Base-by-base conservation (phyloP, 768 basidiomycete genomes). In the Lepiota venenata region DNA sequence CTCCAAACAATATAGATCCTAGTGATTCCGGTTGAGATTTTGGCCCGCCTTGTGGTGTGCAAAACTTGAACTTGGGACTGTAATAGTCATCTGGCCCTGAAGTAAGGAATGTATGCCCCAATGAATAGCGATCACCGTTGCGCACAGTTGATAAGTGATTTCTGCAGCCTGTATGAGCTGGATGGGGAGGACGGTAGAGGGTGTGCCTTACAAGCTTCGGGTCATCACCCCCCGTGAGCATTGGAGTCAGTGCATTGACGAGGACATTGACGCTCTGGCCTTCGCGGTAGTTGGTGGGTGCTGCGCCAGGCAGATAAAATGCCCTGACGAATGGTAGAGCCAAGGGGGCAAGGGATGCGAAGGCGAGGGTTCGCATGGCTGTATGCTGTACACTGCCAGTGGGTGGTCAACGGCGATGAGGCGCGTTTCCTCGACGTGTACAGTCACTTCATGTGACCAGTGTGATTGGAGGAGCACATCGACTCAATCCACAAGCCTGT, bases 1-100 rank as follows among this genome's bases (percentile, higher is more conserved):
- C 96, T 14, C 96, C 96, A 60, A 97, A 97, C n/a, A 98, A 74
- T 62, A 98, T 94, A 15, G 91, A 91, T 5, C 96, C 96, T 22
- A 98, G 73, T 1, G 85, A 88, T 68, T 95, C 94, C 2, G 92
- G 88, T 64, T 86, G 85, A 61, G 81, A 82, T 64, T 82, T 69
- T 18, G 84, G 78, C 9, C 92, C 94, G 16, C 74, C 86, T 39
- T 77, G 71, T 21, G 96, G 96, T 55, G 81, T 64, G 64, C 96
- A 98, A 69, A 98, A 97, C 57, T 84, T 84, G 58, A 98, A 89
- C 50, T 77, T 76, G 2, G 87, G 81, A 63, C 94, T 82, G 69
- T 98, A 98, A 71, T 96, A 98, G 68, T 98, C 96, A 68, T 96
- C 92, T 91, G 56, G 56, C 66, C 22, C 29, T 20, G 11, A n/a